Conservation (phyloP, 2,329 filamentous ascomycete species). For the Hypomyces rosellus region DNA sequence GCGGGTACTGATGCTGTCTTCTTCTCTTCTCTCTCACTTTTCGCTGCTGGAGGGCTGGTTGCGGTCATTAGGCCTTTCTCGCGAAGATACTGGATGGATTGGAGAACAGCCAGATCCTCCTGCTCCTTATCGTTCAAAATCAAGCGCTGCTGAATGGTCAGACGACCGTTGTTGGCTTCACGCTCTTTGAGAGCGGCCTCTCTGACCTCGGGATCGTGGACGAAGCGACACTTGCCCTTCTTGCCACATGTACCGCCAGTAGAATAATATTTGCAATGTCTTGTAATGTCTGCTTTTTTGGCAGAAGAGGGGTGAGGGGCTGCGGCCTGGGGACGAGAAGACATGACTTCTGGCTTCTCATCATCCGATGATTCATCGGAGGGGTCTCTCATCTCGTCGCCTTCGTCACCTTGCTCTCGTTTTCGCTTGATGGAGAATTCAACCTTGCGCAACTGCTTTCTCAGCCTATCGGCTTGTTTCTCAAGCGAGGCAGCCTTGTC, state of each 20-base stretch:
- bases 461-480: conserved; percentile 55
- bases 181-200: conserved; percentile 58
- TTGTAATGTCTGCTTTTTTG: conserved; percentile 54
- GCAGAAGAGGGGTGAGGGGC: conserved; percentile 37
- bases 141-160: conserved; percentile 60
- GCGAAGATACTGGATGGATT: conserved; percentile 59
- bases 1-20: conserved; percentile 6
- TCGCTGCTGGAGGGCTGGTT: conserved; percentile 13
- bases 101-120: conserved; percentile 59
- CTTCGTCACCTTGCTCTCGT: conserved; percentile 60
- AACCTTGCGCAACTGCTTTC: conserved; percentile 61
- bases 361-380: conserved; percentile 49
- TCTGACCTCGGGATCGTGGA: conserved; percentile 58
- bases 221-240: conserved; percentile 70
- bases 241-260: conserved; percentile 64
- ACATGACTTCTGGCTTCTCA: conserved; percentile 52
- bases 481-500: conserved; percentile 58
- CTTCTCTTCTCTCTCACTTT: conserved; percentile 14
- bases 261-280: conserved; percentile 66
- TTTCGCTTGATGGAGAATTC: conserved; percentile 65
- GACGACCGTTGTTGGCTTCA: conserved; percentile 57
- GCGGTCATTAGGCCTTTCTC: conserved; percentile 48
- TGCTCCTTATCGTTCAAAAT: conserved; percentile 63
- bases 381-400: conserved; percentile 56
- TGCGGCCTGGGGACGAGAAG: conserved; percentile 37